Conservation (phyloP, 129 eudicot species). For the Mikania micrantha region DNA sequence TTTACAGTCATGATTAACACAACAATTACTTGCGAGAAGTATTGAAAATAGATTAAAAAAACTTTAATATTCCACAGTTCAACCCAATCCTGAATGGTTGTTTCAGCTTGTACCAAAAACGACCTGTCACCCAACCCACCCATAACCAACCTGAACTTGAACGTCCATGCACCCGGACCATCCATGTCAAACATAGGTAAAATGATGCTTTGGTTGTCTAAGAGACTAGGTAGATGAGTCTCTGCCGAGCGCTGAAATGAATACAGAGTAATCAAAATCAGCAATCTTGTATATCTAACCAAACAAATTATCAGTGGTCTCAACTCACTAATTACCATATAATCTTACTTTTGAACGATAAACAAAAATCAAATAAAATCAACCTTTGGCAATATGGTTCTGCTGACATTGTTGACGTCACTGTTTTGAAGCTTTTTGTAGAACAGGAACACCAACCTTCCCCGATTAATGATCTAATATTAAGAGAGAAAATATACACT, state of each 20-base stretch:
- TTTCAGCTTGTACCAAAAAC: neutral
- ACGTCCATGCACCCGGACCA: conserved; percentile 58
- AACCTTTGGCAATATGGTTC: conserved; percentile 90
- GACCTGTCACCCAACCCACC: neutral
- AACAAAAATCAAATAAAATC: neutral
- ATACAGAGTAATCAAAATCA: conserved; percentile 3
- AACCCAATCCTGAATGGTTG: neutral
- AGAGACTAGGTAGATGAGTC: conserved; percentile 53
- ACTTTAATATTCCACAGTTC: neutral
- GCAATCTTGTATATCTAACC: neutral
- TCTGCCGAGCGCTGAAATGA: conserved; percentile 62
- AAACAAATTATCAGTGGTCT: neutral
- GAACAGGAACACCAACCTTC: conserved; percentile 53
- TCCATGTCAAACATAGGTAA: conserved; percentile 66
- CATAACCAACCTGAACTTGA: conserved; percentile 57
- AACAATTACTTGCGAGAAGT: neutral
- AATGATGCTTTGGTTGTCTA: conserved; percentile 40
- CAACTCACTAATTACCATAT: neutral
- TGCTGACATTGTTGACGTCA: conserved; percentile 54
- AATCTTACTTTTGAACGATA: neutral
- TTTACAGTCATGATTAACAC: neutral
- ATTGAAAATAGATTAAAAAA: neutral
- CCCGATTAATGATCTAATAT: conserved; percentile 37
- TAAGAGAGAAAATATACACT: neutral
- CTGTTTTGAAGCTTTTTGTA: conserved; percentile 72